Evolutionary conservation across 768 basidiomycete genomes (phyloP), one percentile per base, ranked within the genome.

Genomic region (Chiua virens): DNA sequence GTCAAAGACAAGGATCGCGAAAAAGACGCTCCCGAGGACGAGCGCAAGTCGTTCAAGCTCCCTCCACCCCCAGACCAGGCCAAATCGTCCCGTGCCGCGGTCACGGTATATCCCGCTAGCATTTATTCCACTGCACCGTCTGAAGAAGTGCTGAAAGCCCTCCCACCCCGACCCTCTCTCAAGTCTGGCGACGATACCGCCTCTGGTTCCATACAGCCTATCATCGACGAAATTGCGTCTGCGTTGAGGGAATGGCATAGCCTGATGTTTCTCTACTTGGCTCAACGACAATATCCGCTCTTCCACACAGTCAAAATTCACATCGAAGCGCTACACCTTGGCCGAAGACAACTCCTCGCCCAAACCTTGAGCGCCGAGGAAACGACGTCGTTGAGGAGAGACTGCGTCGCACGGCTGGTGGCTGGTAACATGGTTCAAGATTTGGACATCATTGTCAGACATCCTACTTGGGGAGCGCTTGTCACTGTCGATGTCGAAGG

Each of bases 211-310:
- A 73, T 69, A 3, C 94, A 97, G 63, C 96, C 96, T 10, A 87
- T 98, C 64, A 84, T 98, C 45, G 96, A 98, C 71, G 96, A 98
- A 74, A 96, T 98, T 57, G 92, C 96, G 0, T 96, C 92, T 8
- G 95, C 96, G 0, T 73, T 98, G 39, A 85, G 96, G 35, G 96
- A 98, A 80, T 98, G 95, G 94, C 89, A 96, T 62, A 81, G 82
- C 32, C 75, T 93, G 45, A 87, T 98, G 80, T 94, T 92, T 64
- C 87, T 87, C 55, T 94, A 97, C 67, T 86, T 98, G 37, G 86
- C 89, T 9, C 79, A 84, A 40, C 82, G 94, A 48, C 90, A 98
- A 61, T 98, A 98, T 73, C 81, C 81, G 37, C 81, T 94, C 18
- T 98, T 98, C 70, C 82, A 87, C 53, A 76, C 82, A 8, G 92